phyloP scores from a whole-genome alignment of 495 filamentous ascomycete genomes.

The Cercophora samala region DNA sequence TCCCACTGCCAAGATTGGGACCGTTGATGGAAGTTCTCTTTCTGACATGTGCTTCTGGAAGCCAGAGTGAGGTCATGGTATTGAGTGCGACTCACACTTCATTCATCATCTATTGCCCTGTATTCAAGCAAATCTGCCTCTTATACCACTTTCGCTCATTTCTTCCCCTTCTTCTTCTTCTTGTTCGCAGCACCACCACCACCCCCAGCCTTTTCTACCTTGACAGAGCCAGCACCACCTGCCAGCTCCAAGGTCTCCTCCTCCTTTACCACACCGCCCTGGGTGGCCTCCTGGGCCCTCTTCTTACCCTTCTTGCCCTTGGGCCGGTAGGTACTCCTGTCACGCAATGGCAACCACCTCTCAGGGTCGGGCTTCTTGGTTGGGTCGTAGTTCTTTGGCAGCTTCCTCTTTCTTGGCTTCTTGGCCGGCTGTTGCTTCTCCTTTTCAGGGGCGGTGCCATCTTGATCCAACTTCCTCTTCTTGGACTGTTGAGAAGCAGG shows the following conservation, averaged over 20 bases:
- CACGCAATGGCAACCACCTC: slow-evolving; percentile 85
- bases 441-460: slow-evolving; percentile 45
- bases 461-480: slow-evolving; percentile 33
- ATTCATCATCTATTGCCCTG: not conserved
- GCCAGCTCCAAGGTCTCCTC: slow-evolving; percentile 62
- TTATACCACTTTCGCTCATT: slow-evolving; percentile 35
- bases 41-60: not conserved
- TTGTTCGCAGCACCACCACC: slow-evolving; percentile 34
- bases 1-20: not conserved
- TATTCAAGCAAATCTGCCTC: not conserved
- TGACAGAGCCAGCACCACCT: slow-evolving; percentile 57
- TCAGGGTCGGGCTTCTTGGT: slow-evolving; percentile 81
- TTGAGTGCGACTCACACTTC: no score
- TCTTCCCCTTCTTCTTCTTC: slow-evolving; percentile 76
- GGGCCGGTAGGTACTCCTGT: slow-evolving; percentile 82
- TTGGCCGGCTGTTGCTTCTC: slow-evolving; percentile 54
- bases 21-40: not conserved
- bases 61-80: no score
- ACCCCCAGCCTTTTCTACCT: slow-evolving; percentile 51
- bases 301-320: slow-evolving; percentile 91
- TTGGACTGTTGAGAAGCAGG: slow-evolving; percentile 21
- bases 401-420: slow-evolving; percentile 66
- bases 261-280: slow-evolving; percentile 74
- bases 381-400: slow-evolving; percentile 74
- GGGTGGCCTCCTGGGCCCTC: slow-evolving; percentile 70